Conservation (phyloP, 306 rosid species). For the Parietaria judaica region DNA sequence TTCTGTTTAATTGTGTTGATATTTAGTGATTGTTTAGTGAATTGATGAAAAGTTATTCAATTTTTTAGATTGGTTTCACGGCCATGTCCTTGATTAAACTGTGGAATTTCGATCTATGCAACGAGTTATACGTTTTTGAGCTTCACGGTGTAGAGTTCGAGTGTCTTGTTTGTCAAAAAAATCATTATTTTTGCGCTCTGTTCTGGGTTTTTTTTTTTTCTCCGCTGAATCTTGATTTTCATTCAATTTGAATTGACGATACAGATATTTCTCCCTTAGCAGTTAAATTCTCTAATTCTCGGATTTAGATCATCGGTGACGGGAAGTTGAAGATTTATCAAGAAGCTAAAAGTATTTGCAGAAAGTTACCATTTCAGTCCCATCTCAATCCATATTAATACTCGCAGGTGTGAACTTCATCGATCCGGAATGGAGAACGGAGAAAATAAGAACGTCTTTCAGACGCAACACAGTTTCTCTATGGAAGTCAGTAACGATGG, state of each 20-base stretch:
- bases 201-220: no score
- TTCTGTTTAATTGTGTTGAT: not conserved
- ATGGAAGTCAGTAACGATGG: constrained; percentile 48
- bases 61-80: not conserved
- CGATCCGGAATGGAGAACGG: constrained; percentile 45
- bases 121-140: no score
- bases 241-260: no score
- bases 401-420: constrained; percentile 29
- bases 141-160: no score
- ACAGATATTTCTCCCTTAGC: not conserved
- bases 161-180: no score
- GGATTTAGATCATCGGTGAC: constrained; percentile 1
- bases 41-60: not conserved
- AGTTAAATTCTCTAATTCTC: constrained; percentile 6
- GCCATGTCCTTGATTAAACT: no score
- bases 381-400: constrained; percentile 10
- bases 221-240: no score
- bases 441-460: constrained; percentile 28
- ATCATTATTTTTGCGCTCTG: no score
- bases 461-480: constrained; percentile 34
- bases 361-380: constrained; percentile 6
- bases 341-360: constrained; percentile 1
- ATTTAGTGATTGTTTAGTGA: not conserved
- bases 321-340: not conserved
- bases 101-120: no score